These are phyloP conservation scores for Pythium chondricola DNA, from an alignment of 352 stramenopile genomes.

Conservation along the genomic window DNA sequence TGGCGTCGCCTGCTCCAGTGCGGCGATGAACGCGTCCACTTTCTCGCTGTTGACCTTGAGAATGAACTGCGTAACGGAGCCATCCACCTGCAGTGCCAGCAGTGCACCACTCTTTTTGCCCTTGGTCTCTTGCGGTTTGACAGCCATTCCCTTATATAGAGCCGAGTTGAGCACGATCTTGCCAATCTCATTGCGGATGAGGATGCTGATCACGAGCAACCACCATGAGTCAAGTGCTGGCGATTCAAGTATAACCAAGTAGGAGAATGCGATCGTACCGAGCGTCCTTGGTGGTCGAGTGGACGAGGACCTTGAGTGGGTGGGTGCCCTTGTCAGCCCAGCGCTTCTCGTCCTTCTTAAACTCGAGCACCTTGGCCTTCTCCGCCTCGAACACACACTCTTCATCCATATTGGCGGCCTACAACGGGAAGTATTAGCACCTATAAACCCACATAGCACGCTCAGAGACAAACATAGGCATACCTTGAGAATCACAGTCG, in stretches of 20 bases:
- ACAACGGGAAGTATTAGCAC: not conserved
- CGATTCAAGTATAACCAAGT: not conserved
- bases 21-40: constrained; percentile 56
- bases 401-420: constrained; percentile 67
- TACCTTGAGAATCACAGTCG: constrained; percentile 86
- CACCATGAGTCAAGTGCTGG: not conserved
- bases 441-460: not conserved
- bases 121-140: constrained; percentile 61
- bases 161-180: constrained; percentile 83
- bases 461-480: not conserved
- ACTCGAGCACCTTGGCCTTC: constrained; percentile 78
- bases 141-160: constrained; percentile 71
- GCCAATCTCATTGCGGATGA: constrained; percentile 81
- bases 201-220: constrained; percentile 30
- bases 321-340: constrained; percentile 84
- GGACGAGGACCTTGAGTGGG: constrained; percentile 71
- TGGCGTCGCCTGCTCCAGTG: constrained; percentile 32
- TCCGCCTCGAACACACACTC: constrained; percentile 68
- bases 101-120: constrained; percentile 73
- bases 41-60: constrained; percentile 68
- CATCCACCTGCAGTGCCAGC: constrained; percentile 58
- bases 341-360: constrained; percentile 84
- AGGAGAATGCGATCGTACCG: constrained; percentile 21
- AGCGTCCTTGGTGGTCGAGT: constrained; percentile 63
- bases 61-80: constrained; percentile 54